Evolutionary conservation across 2,329 filamentous ascomycete genomes (phyloP), one percentile per base, ranked within the genome.

Genomic region (Emmonsiellopsis sp.): DNA sequence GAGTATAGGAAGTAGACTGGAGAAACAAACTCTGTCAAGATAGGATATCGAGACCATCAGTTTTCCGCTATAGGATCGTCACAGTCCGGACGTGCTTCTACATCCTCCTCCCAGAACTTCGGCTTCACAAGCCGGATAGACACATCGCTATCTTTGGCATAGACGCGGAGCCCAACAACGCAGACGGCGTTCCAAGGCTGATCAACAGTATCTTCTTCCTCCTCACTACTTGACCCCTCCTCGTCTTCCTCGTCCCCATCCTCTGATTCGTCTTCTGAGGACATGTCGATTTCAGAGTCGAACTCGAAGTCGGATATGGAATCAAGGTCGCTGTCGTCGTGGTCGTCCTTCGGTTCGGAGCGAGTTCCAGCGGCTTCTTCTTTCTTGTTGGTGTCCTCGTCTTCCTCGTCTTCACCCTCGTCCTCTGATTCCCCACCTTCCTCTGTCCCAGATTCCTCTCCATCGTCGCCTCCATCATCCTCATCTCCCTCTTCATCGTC

Each of bases 111-210:
- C 41, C 59, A 57, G 5, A 65, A 59, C 46, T 71, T 66, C 7
- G 73, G 70, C 51, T 71, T 74, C n/a, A 79, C 67, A 7, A 82
- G 78, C 57, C 77, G 72, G 15, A 84, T 73, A 2, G 69, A 73
- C 37, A 82, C 72, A 42, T 66, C 63, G 5, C 67, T 68, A 56
- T 79, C 76, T 55, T 78, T 74, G 8, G 74, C 76, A 60, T 81
- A 83, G 0, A 84, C 79, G 5, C 79, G 70, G 32, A 84, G 63
- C 0, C 81, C 81, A 4, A 83, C 74, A 13, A 83, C 79, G 56
- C 79, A 81, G 1, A 82, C 73, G 0, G 81, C 81, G 59, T 83
- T 82, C 81, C 81, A 84, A 0, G 79, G 79, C 10, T 30, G 35
- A 5, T 31, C 3, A 4, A 40, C 50, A 11, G 38, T 45, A 11